Evolutionary conservation across 2,329 filamentous ascomycete species (phyloP), one percentile per base, ranked within the genome.

Genomic region (Pyrenophora seminiperda): DNA sequence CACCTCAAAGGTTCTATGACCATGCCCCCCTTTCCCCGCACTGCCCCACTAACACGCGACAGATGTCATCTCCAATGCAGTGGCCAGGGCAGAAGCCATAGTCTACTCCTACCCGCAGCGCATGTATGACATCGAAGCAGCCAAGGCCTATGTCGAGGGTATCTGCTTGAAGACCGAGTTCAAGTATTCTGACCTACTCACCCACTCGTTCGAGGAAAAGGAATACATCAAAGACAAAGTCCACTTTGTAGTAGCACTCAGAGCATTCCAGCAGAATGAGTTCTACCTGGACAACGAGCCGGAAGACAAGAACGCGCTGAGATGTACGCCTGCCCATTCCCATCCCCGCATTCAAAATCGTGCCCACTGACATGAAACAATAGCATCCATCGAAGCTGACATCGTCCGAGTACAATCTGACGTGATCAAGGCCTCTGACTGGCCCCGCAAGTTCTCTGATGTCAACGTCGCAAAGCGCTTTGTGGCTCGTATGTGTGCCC

Each of bases 201-300:
- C 9, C 24, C 9, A 11, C 9, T 11, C 24, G 13, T 27, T 27
- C 5, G 10, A 18, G 6, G 19, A 37, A 10, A 7, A 30, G 14
- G 38, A 47, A 3, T 37, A 44, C 3, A 20, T 59, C 19, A 45
- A 51, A 14, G 40, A 57, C 31, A 52, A 27, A 6, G 47, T 46
- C 2, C 31, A 40, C 7, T 54, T 46, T 27, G 10, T 53, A 1
- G 48, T 61, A 11, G 58, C 58, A 4, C 17, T 37, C 6, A 47
- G 41, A 1, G 56, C 58, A 7, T 49, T 54, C 11, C 5, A 44
- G 5, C 20, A 47, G 9, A 47, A 48, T 3, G 46, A 54, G 24
- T 61, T 61, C 31, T 49, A 50, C 10, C 31, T 57, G 5, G 38
- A 50, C n/a, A 24, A 47, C 11, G 17, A 17, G 2, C 11, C 53